Percentiles rank a stretch among this genome's conserved stretches.
These are phyloP conservation scores for Yamadazyma conglobata DNA, from an alignment of 1,139 yeast genomes.

Conservation along the genomic window DNA sequence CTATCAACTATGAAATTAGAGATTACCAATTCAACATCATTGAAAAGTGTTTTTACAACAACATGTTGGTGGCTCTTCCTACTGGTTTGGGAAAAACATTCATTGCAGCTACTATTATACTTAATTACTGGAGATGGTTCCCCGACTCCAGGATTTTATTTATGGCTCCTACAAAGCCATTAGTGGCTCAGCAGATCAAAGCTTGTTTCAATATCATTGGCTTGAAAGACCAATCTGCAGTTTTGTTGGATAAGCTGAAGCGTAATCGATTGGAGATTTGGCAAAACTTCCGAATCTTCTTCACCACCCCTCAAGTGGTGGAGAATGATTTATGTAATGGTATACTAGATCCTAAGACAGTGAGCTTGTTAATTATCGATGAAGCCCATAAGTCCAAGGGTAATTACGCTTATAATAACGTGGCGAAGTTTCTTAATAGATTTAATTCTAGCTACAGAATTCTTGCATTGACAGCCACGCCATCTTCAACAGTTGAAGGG, in stretches of 20 bases:
- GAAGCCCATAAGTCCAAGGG: slow-evolving; percentile 96
- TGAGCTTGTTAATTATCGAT: slow-evolving; percentile 79
- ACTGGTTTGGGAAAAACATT: slow-evolving; percentile 98
- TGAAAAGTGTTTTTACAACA: slow-evolving; percentile 64
- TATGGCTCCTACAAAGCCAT: slow-evolving; percentile 95
- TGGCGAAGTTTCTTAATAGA: slow-evolving; percentile 61
- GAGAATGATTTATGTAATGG: slow-evolving; percentile 85
- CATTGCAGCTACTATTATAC: slow-evolving; percentile 91
- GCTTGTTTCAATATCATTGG: slow-evolving; percentile 92
- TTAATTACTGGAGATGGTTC: slow-evolving; percentile 87
- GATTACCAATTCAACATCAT: slow-evolving; percentile 88
- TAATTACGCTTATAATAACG: slow-evolving; percentile 82
- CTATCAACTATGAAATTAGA: slow-evolving; percentile 78
- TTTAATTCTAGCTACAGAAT: slow-evolving; percentile 68
- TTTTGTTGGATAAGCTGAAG: slow-evolving; percentile 68
- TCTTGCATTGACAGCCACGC: slow-evolving; percentile 92
- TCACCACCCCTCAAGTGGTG: slow-evolving; percentile 95
- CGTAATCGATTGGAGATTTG: slow-evolving; percentile 71
- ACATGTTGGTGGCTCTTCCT: slow-evolving; percentile 85
- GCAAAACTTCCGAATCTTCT: slow-evolving; percentile 74
- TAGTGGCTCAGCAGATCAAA: slow-evolving; percentile 96
- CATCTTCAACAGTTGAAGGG: slow-evolving; percentile 82
- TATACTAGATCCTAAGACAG: slow-evolving; percentile 65
- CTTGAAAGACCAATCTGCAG: slow-evolving; percentile 72
- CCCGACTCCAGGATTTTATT: slow-evolving; percentile 74